Percentiles rank a stretch among this genome's conserved stretches.
Conservation (phyloP, 805 yeast species). For the Lipomyces lipofer region DNA sequence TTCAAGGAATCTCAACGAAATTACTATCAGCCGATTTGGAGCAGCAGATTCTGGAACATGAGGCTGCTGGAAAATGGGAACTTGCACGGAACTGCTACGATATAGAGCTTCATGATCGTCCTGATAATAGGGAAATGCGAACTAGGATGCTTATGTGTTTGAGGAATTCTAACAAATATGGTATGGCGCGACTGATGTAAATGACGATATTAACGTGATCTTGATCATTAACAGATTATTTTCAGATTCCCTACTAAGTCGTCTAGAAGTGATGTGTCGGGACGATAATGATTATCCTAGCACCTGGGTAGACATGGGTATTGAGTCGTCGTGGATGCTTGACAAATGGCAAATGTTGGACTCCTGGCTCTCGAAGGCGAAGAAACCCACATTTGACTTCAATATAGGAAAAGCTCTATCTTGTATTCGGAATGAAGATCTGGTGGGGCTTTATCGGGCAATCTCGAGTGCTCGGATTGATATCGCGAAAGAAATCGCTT, state of each 20-base stretch:
- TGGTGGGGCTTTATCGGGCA: conserved; percentile 42
- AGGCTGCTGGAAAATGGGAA: conserved; percentile 82
- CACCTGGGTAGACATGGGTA: conserved; percentile 67
- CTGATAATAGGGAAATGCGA: conserved; percentile 38
- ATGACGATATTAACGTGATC: background rate
- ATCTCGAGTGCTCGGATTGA: conserved; percentile 54
- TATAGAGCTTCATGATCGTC: conserved; percentile 45
- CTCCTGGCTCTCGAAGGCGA: conserved; percentile 61
- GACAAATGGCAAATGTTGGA: conserved; percentile 54
- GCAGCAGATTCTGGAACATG: conserved; percentile 79
- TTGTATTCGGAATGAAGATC: conserved; percentile 44
- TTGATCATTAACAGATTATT: background rate
- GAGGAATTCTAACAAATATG: conserved; percentile 73
- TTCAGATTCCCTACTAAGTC: conserved; percentile 46
- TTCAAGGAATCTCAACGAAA: conserved; percentile 78
- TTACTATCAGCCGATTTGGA: conserved; percentile 64
- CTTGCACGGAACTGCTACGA: conserved; percentile 84
- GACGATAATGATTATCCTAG: no score
- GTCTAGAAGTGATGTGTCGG: conserved; percentile 45
- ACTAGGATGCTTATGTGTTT: conserved; percentile 68
- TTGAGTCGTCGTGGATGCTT: conserved; percentile 70
- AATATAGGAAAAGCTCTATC: conserved; percentile 65
- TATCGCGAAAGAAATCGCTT: conserved; percentile 60
- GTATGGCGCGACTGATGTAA: conserved; percentile 42
- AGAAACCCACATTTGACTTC: conserved; percentile 53